phyloP scores from a whole-genome alignment of 2,329 filamentous ascomycete species.

The Epichloe typhina region DNA sequence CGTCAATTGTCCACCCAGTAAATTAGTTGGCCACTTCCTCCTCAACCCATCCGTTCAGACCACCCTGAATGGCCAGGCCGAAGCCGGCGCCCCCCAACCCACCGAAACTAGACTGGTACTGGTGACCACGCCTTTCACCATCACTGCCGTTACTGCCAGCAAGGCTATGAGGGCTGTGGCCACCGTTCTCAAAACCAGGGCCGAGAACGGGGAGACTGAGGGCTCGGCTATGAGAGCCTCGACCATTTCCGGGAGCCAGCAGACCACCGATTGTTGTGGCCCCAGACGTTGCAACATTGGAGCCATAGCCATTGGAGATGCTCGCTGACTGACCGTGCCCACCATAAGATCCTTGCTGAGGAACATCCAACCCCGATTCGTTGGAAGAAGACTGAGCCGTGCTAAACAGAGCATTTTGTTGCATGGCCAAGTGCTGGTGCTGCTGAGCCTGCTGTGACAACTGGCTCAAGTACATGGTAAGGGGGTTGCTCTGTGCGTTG shows the following conservation, averaged over 20 bases:
- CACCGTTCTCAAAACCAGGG: constrained; percentile 48
- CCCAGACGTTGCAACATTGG: constrained; percentile 37
- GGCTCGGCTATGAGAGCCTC: constrained; percentile 60
- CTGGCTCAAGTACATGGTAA: constrained; percentile 88
- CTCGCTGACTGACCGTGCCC: constrained; percentile 54
- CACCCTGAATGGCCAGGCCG: constrained; percentile 49
- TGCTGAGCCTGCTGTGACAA: constrained; percentile 59
- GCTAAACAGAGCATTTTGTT: constrained; percentile 72
- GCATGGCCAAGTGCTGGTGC: constrained; percentile 56
- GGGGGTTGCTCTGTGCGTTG: constrained; percentile 72
- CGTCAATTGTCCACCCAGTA: constrained; percentile 1
- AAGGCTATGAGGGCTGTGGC: constrained; percentile 35
- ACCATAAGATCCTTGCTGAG: constrained; percentile 46
- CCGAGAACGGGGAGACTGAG: constrained; percentile 72
- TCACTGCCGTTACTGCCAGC: constrained; percentile 32
- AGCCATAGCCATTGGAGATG: constrained; percentile 50
- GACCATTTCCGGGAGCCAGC: constrained; percentile 54
- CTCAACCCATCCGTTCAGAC: constrained; percentile 54
- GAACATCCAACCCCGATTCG: constrained; percentile 44
- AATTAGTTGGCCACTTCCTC: constrained; percentile 48
- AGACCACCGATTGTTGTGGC: constrained; percentile 64
- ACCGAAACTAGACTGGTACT: constrained; percentile 51
- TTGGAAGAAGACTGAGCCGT: constrained; percentile 49
- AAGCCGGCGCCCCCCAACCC: constrained; percentile 46
- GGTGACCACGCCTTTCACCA: constrained; percentile 48